Conservation (phyloP, 2,329 filamentous ascomycete genomes). For the Gnomoniopsis sp. region DNA sequence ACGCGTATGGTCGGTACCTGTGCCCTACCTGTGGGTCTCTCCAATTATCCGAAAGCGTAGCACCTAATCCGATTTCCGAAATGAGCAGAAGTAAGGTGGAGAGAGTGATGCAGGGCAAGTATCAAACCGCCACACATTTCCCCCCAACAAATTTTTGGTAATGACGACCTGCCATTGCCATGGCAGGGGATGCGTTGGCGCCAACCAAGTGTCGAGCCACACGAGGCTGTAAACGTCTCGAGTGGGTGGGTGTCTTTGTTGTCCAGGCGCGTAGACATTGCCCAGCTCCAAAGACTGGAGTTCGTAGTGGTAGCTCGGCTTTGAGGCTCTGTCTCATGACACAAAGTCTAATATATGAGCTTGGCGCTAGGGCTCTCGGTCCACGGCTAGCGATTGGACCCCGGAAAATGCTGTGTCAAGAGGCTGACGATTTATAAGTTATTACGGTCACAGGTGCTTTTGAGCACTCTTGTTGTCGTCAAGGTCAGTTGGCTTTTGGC, state of each 20-base stretch:
- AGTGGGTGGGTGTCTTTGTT: neutral
- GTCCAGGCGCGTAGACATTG: neutral
- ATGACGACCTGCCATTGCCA: no score
- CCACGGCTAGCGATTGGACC: neutral
- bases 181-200: neutral
- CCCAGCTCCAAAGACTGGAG: neutral
- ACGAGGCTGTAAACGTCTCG: neutral
- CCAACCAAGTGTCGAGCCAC: neutral
- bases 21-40: no score
- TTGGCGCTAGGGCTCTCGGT: conserved; percentile 7
- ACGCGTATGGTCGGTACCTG: no score
- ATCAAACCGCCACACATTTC: no score
- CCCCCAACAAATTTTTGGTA: no score
- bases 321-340: conserved; percentile 15
- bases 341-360: conserved; percentile 1
- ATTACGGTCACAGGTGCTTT: no score
- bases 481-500: neutral
- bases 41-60: no score
- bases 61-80: no score
- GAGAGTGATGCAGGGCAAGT: no score
- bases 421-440: neutral
- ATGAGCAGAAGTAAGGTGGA: no score
- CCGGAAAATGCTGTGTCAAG: neutral
- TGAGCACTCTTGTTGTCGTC: neutral
- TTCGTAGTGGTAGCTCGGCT: conserved; percentile 12